Evolutionary conservation across 2,329 filamentous ascomycete genomes (phyloP).

Genomic region (Trichoderma koningii): DNA sequence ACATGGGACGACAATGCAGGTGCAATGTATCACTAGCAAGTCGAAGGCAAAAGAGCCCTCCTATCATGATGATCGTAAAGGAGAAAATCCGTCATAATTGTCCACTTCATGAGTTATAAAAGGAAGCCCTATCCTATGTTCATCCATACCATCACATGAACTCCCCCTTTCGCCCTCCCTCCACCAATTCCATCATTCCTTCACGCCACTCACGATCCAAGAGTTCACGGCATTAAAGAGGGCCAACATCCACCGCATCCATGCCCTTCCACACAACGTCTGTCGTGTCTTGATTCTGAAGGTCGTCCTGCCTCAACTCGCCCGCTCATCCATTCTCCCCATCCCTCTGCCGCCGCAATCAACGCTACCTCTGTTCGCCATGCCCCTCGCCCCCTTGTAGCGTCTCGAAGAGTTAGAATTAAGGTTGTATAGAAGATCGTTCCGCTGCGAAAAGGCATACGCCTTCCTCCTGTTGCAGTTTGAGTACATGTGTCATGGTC

Average conservation of each 20-base stretch:
- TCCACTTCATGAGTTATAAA: slow-evolving; percentile 22
- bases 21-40: background rate
- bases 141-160: slow-evolving; percentile 20
- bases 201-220: slow-evolving; percentile 6
- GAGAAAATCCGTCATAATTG: slow-evolving; percentile 4
- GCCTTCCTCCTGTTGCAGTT: slow-evolving; percentile 5
- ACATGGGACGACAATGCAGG: background rate
- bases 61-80: background rate
- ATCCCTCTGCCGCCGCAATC: slow-evolving; percentile 1
- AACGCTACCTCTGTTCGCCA: slow-evolving; percentile 1
- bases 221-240: slow-evolving; percentile 19
- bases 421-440: slow-evolving; percentile 26
- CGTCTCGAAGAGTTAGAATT: slow-evolving; percentile 26
- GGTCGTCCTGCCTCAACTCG: no score
- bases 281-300: no score
- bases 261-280: background rate
- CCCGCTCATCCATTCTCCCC: background rate
- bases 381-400: background rate
- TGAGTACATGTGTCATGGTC: slow-evolving; percentile 24
- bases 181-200: background rate
- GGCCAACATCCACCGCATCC: slow-evolving; percentile 1
- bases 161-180: slow-evolving; percentile 1
- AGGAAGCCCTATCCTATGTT: slow-evolving; percentile 24
- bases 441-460: slow-evolving; percentile 18
- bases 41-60: background rate